phyloP scores from a whole-genome alignment of 2,329 filamentous ascomycete genomes.

The Colletotrichum sp. region DNA sequence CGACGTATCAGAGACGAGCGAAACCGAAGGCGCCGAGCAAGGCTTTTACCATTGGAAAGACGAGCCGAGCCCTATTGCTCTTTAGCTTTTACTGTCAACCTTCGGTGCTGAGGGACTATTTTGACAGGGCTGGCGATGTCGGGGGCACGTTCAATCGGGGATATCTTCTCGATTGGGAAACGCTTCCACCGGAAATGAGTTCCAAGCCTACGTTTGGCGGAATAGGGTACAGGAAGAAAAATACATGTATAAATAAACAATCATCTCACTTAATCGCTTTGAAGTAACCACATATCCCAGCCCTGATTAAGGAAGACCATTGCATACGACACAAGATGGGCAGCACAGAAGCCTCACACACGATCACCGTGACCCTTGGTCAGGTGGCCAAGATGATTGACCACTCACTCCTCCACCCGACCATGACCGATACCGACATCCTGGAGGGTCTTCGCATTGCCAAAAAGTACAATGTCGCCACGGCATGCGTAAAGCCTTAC shows the following conservation, averaged over 20 bases:
- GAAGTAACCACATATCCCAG: accelerated
- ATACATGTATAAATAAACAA: neutral
- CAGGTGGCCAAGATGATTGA: constrained; percentile 62
- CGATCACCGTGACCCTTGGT: constrained; percentile 45
- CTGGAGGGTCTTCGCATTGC: constrained; percentile 51
- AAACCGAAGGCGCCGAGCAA: neutral
- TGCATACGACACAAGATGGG: neutral
- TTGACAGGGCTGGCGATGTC: accelerated
- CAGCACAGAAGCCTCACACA: constrained; percentile 18
- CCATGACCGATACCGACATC: constrained; percentile 62
- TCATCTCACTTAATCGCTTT: neutral
- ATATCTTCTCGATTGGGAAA: neutral
- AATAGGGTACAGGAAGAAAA: neutral
- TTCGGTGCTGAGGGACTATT: neutral
- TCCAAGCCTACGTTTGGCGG: neutral
- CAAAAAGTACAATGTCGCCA: constrained; percentile 46
- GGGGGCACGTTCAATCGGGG: neutral
- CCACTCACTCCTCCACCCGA: constrained; percentile 66
- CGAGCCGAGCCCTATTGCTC: neutral
- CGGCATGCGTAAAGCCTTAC: constrained; percentile 52
- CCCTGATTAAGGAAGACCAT: neutral
- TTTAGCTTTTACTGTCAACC: neutral
- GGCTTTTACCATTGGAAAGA: neutral
- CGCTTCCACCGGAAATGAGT: neutral
- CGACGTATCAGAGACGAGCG: neutral